Base-by-base conservation (phyloP, 306 rosid genomes). In the Medicago ruthenica region DNA sequence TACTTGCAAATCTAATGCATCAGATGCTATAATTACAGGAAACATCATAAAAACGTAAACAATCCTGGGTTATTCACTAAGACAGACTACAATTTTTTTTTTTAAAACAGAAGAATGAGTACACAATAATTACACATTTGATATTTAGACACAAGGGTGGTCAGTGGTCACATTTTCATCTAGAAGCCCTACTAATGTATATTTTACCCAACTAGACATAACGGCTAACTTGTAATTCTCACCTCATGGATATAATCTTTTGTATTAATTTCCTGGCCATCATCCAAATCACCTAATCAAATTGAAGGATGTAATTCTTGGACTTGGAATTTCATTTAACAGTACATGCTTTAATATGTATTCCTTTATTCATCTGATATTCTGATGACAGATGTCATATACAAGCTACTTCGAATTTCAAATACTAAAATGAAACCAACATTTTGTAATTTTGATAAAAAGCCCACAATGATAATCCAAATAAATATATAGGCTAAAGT, bases 71-170 rank as follows among this genome's bases (percentile, higher is more conserved):
- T 63, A 48, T 22, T 11, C 17, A 50, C 5, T 66, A 80, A 69
- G 70, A 51, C n/a, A 14, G 31, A 70, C 18, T 21, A 21, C 22
- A 21, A 21, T 21, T 21, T 21, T 21, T 21, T 21, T 21, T 21
- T 21, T 21, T 21, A 1, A 21, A 21, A 21, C 22, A 21, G 22
- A 21, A 21, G 22, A 21, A 1, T 0, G 22, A 21, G 22, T 21
- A 21, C 8, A 47, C 8, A 50, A 58, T 77, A 70, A 66, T 5
- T 12, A 66, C 72, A 78, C 36, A 78, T 20, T 16, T 24, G 41
- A 81, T n/a, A 42, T 67, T 16, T 50, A 50, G 57, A 75, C 14
- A 51, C 73, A 70, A 42, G 70, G 62, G 62, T 71, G 70, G 39
- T 71, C 53, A 42, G 14, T 36, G 40, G 40, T 36, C 40, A 65